These are phyloP conservation scores for Suhomyces xylopsoci DNA, from an alignment of 805 yeast genomes.

Conservation along the genomic window DNA sequence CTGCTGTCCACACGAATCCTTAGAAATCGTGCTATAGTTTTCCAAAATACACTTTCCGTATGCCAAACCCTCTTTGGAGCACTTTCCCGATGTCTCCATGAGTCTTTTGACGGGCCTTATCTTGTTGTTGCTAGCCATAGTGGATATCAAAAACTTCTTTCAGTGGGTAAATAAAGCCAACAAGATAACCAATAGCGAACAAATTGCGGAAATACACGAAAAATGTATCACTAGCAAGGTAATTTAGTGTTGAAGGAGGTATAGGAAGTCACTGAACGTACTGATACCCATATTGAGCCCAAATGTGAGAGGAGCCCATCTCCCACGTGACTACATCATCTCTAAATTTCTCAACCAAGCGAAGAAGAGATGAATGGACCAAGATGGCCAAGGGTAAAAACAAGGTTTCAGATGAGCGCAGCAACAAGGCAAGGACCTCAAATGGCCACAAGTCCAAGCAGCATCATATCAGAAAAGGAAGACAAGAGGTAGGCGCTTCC, in stretches of 20 bases:
- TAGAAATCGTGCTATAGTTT: slow-evolving; percentile 47
- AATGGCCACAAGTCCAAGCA: slow-evolving; percentile 58
- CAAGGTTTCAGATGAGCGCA: slow-evolving; percentile 44
- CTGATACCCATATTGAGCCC: no score
- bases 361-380: background rate
- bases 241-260: background rate
- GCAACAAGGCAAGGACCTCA: slow-evolving; percentile 38
- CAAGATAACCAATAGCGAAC: background rate
- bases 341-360: background rate
- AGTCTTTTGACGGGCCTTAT: slow-evolving; percentile 44
- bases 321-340: background rate
- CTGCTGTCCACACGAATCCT: slow-evolving; percentile 53
- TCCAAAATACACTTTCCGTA: slow-evolving; percentile 57
- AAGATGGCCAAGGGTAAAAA: slow-evolving; percentile 56
- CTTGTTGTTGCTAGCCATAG: slow-evolving; percentile 14
- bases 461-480: slow-evolving; percentile 42
- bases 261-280: no score
- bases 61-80: slow-evolving; percentile 41
- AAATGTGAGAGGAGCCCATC: background rate
- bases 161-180: background rate
- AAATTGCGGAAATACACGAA: background rate
- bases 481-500: slow-evolving; percentile 28
- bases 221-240: background rate
- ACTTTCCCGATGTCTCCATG: slow-evolving; percentile 36
- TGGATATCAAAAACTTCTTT: background rate